phyloP scores from a whole-genome alignment of 2,329 filamentous ascomycete species.

The Ceratocystis lukuohia region DNA sequence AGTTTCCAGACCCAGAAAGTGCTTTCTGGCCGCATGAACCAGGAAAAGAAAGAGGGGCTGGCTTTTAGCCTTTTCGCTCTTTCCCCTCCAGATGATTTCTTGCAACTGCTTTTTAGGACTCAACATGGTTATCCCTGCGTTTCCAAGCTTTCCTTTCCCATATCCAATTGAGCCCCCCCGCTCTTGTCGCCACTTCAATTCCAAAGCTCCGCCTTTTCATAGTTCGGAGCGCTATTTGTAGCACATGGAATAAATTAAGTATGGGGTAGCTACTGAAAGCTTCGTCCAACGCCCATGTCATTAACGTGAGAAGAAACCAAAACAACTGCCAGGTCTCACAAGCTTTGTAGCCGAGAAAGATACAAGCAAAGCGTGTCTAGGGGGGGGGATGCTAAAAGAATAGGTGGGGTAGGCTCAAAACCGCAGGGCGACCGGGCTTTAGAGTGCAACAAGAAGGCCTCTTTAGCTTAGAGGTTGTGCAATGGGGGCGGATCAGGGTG shows the following conservation, averaged over 20 bases:
- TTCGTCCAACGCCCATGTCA: conserved; percentile 1
- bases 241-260: neutral
- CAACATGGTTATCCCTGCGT: neutral
- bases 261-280: neutral
- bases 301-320: neutral
- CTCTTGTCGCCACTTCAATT: conserved; percentile 1
- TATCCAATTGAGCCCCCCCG: neutral
- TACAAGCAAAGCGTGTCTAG: no score
- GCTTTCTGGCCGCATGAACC: neutral
- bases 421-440: neutral
- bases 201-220: neutral
- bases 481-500: neutral
- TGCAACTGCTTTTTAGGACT: neutral
- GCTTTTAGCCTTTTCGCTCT: neutral
- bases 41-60: conserved; percentile 1
- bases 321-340: neutral
- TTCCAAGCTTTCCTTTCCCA: neutral
- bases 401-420: neutral
- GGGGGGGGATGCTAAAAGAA: neutral
- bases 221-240: neutral
- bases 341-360: neutral
- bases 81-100: neutral
- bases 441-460: neutral
- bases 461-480: neutral
- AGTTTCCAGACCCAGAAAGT: neutral